Conservation (phyloP, 2,329 filamentous ascomycete species). For the Aspergillus candidus region DNA sequence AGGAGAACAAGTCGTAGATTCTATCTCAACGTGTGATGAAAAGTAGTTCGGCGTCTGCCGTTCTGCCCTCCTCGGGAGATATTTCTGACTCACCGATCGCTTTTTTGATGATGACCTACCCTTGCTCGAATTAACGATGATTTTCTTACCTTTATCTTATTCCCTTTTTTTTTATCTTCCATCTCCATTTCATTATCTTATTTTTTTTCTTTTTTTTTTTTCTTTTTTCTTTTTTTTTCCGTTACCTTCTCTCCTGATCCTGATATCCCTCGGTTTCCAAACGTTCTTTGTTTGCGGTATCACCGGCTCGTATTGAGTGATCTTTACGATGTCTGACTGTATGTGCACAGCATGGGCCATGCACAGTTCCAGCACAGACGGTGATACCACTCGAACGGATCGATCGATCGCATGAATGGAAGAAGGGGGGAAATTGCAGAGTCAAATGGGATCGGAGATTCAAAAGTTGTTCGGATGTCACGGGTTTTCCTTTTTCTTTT, state of each 20-base stretch:
- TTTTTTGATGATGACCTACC: constrained; percentile 32
- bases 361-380: not conserved
- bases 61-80: constrained; percentile 21
- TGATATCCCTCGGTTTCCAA: constrained; percentile 40
- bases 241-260: constrained; percentile 26
- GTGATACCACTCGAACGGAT: constrained; percentile 1
- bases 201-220: constrained; percentile 16
- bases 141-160: constrained; percentile 11
- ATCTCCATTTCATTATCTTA: constrained; percentile 15
- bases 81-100: constrained; percentile 27
- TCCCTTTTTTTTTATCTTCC: constrained; percentile 13
- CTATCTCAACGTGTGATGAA: constrained; percentile 16
- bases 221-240: constrained; percentile 21
- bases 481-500: constrained; percentile 7
- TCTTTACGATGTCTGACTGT: constrained; percentile 1
- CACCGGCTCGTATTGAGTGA: constrained; percentile 29
- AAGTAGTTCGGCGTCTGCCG: constrained; percentile 4
- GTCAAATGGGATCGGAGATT: constrained; percentile 15
- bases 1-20: constrained; percentile 38
- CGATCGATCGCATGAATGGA: not conserved
- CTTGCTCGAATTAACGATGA: constrained; percentile 21
- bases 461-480: constrained; percentile 20
- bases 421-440: constrained; percentile 1
- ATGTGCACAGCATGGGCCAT: constrained; percentile 1
- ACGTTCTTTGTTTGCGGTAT: constrained; percentile 34